Base-by-base conservation (phyloP, 441 rosid genomes). In the Eutrema salsugineum region DNA sequence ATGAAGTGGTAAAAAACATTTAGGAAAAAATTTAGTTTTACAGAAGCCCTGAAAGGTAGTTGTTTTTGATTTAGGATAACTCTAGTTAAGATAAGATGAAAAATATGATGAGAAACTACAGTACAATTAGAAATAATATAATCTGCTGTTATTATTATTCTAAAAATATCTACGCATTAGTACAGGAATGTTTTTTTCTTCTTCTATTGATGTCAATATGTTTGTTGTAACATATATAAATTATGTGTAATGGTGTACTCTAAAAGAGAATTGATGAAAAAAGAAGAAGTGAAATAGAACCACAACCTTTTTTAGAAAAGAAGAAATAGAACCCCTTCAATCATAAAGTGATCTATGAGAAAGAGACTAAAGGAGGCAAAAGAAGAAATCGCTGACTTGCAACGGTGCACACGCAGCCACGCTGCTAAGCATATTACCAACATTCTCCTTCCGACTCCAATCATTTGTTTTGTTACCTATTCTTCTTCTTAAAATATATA, bases 401-500 rank as follows among this genome's bases (percentile, higher is more conserved):
- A 74, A 43, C 27, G 66, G 67, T 42, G 15, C 3, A 56, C 9
- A 59, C 24, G 38, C 33, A 75, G 63, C 40, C 73, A 75, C 78
- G 78, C 73, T 75, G 73, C 78, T 68, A 60, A 60, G 64, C 43
- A 61, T 35, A 9, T 53, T 30, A 44, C 78, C 69, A 58, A 75
- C 78, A 75, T 74, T 74, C 73, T 68, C 42, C 30, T 59, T 74
- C 56, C 51, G 62, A 66, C 63, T 74, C 78, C 64, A 62, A 75
- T 73, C 20, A 65, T 73, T 56, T 72, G 38, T 47, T 60, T 48
- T 68, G n/a, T n/a, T n/a, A n/a, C 12, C 63, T n/a, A 27, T 51
- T 54, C 22, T 40, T 56, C 53, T 28, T 63, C 40, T 43, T 35
- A 1, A 54, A 53, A 55, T 42, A 24, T 4, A 2, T 2, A 24